Evolutionary conservation across 106 monocot genomes (phyloP).

Genomic region (Acorus calamus): DNA sequence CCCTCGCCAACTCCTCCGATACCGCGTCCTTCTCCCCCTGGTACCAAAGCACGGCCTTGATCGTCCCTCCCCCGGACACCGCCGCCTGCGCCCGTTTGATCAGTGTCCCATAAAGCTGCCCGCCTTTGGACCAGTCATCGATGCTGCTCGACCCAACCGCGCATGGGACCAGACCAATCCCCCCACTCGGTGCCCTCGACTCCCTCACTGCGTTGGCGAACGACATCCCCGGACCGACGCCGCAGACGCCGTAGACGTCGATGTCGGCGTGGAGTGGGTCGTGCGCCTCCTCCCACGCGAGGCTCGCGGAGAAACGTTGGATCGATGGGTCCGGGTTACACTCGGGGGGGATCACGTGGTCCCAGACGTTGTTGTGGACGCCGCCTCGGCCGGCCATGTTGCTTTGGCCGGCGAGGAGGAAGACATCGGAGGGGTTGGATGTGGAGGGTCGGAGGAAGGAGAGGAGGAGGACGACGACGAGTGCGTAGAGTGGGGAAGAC

Average conservation of each 20-base stretch:
- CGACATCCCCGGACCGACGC: conserved; percentile 27
- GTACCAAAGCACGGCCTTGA: conserved; percentile 20
- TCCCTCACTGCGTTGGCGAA: conserved; percentile 16
- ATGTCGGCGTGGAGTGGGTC: conserved; percentile 27
- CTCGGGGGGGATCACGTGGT: conserved; percentile 12
- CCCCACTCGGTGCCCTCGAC: no score
- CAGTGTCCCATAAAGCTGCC: conserved; percentile 6
- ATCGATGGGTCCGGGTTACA: conserved; percentile 7
- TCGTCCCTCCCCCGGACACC: background rate
- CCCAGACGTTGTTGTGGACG: conserved; percentile 9
- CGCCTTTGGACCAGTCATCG: conserved; percentile 15
- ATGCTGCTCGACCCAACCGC: conserved; percentile 21
- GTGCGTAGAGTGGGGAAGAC: no score
- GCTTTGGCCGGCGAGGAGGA: conserved; percentile 31
- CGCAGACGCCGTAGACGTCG: conserved; percentile 13
- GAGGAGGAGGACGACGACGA: no score
- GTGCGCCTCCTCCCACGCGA: conserved; percentile 12
- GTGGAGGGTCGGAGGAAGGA: no score
- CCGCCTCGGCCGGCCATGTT: conserved; percentile 31
- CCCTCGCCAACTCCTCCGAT: no score
- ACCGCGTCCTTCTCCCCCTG: no score
- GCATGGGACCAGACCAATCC: conserved; percentile 24
- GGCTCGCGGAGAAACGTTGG: conserved; percentile 10
- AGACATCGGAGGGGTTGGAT: conserved; percentile 1
- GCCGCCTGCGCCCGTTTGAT: background rate